phyloP scores from a whole-genome alignment of 106 monocot genomes.

The Apostasia shenzhenica region DNA sequence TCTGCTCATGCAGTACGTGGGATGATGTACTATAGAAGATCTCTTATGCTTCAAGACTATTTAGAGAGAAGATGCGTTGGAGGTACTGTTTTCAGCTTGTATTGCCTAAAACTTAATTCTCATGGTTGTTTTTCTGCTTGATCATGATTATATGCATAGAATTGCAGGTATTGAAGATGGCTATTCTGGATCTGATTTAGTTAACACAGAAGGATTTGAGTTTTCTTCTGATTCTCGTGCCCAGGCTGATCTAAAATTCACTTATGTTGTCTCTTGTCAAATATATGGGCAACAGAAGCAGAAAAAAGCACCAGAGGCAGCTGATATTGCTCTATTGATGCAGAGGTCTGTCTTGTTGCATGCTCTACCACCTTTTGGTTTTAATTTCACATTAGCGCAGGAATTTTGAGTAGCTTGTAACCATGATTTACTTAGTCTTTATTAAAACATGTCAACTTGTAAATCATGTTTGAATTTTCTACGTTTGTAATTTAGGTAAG shows the following conservation, averaged over 20 bases:
- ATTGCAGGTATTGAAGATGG: conserved; percentile 72
- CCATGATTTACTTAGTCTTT: too few species aligned
- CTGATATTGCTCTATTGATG: conserved; percentile 92
- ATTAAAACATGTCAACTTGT: too few species aligned
- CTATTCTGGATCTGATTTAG: conserved; percentile 40
- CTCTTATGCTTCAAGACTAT: conserved; percentile 84
- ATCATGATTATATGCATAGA: background rate
- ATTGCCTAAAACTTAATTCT: background rate
- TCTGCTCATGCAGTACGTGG: conserved; percentile 63
- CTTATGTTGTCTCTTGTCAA: conserved; percentile 93
- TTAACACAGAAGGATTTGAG: conserved; percentile 79
- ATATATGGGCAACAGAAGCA: conserved; percentile 97
- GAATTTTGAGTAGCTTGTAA: too few species aligned
- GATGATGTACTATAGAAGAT: conserved; percentile 99
- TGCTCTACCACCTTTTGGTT: too few species aligned
- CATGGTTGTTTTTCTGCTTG: background rate
- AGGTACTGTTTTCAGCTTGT: conserved; percentile 24
- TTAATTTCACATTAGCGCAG: too few species aligned
- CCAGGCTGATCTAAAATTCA: conserved; percentile 95
- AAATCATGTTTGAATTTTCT: too few species aligned
- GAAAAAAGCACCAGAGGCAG: conserved; percentile 73
- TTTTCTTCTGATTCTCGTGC: conserved; percentile 75
- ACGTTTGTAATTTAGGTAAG: too few species aligned
- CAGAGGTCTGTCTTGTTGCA: conserved; percentile 47
- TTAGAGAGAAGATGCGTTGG: conserved; percentile 66